A percentile compares a stretch with the other conserved stretches of the same genome.
phyloP scores from a whole-genome alignment of 192 early-diverging fungal species.

The Entomortierella beljakovae region DNA sequence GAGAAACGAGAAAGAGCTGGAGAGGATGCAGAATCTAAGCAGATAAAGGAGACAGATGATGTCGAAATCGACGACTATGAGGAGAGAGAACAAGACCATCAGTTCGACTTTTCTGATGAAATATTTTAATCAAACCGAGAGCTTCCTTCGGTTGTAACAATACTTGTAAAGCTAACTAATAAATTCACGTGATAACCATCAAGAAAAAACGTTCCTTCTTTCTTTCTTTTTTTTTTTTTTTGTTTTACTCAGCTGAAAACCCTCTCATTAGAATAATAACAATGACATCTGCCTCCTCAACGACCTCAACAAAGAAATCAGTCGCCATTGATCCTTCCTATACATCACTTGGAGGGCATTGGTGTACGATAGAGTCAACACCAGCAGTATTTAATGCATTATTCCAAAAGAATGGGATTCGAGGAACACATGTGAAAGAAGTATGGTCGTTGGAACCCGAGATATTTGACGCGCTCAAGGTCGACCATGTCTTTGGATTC shows the following conservation, averaged over 20 bases:
- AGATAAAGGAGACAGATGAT: not conserved
- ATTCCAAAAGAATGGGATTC: conserved; percentile 2
- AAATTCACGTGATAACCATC: no score
- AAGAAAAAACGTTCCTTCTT: no score
- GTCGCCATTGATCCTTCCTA: not conserved
- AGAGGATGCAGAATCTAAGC: not conserved
- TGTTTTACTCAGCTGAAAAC: no score
- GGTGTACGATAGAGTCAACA: conserved; percentile 17
- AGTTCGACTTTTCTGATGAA: no score
- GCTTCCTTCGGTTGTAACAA: no score
- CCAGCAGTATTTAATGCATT: conserved; percentile 15
- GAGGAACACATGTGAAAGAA: conserved; percentile 8
- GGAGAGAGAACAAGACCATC: conserved; percentile 3
- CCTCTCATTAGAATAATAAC: no score
- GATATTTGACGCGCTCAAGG: not conserved
- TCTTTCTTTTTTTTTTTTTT: no score
- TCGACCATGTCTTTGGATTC: conserved; percentile 1
- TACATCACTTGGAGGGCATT: conserved; percentile 1
- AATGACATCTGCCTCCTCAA: no score
- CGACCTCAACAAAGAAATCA: not conserved
- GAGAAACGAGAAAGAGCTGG: not conserved
- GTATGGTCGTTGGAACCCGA: conserved; percentile 7
- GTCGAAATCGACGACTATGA: not conserved
- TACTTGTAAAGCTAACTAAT: no score
- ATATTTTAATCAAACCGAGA: no score